phyloP scores from a whole-genome alignment of 2,329 filamentous ascomycete species.

The Escovopsis weberi region DNA sequence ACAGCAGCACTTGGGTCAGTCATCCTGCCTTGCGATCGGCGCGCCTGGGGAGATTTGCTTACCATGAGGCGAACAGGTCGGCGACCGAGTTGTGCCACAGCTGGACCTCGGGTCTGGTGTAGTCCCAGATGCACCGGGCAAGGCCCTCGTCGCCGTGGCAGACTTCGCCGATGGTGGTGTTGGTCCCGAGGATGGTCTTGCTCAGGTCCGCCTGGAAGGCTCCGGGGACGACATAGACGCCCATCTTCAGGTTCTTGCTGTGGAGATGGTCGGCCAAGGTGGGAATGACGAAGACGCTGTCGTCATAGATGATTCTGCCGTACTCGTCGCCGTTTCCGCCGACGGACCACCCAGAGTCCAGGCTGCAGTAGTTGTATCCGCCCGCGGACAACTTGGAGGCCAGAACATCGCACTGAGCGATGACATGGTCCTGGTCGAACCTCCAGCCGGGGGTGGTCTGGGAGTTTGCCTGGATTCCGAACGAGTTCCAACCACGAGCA shows the following conservation, averaged over 20 bases:
- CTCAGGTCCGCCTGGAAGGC: slow-evolving; percentile 7
- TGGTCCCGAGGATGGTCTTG: slow-evolving; percentile 9
- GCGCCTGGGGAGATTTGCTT: background rate
- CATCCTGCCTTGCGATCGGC: no score
- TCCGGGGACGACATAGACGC: slow-evolving; percentile 9
- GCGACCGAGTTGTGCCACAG: slow-evolving; percentile 9
- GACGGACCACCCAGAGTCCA: slow-evolving; percentile 11
- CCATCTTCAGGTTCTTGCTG: slow-evolving; percentile 7
- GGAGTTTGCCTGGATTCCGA: slow-evolving; percentile 8
- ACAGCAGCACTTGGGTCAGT: background rate
- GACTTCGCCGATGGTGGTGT: slow-evolving; percentile 7
- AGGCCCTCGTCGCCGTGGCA: slow-evolving; percentile 9
- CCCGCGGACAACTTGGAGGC: slow-evolving; percentile 1
- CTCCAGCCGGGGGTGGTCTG: slow-evolving; percentile 4
- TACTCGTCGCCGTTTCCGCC: slow-evolving; percentile 9
- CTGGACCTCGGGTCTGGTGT: slow-evolving; percentile 7
- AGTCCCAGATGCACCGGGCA: slow-evolving; percentile 8
- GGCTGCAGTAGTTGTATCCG: slow-evolving; percentile 8
- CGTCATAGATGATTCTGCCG: slow-evolving; percentile 9
- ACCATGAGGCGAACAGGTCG: slow-evolving; percentile 9
- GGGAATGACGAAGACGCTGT: slow-evolving; percentile 7
- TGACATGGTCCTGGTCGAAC: slow-evolving; percentile 9
- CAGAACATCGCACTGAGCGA: slow-evolving; percentile 7
- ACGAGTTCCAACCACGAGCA: slow-evolving; percentile 10
- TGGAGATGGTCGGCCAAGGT: slow-evolving; percentile 8